Conservation (phyloP, 495 filamentous ascomycete genomes). For the Amphirosellinia nigrospora region DNA sequence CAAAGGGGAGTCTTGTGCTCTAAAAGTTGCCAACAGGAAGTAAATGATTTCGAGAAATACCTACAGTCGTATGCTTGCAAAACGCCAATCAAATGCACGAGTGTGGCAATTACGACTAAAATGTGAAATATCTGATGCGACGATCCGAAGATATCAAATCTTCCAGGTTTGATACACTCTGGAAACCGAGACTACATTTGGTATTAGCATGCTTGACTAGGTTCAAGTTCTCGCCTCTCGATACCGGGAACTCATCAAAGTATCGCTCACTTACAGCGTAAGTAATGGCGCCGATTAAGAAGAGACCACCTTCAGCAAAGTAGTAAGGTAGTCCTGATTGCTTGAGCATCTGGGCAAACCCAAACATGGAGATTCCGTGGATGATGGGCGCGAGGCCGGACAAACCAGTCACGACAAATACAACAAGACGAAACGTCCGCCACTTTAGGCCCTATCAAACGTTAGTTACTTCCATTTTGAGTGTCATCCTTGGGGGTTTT, state of each 20-base stretch:
- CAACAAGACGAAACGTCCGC: conserved; percentile 44
- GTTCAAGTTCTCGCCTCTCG: conserved; percentile 2
- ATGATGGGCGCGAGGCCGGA: conserved; percentile 55
- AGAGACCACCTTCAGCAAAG: conserved; percentile 42
- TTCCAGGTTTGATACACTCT: conserved; percentile 47
- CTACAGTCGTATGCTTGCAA: conserved; percentile 64
- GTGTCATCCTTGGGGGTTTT: not conserved
- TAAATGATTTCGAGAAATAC: too few relatives aligned
- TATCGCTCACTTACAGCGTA: conserved; percentile 47
- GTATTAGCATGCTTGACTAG: conserved; percentile 22
- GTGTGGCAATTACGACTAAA: conserved; percentile 64
- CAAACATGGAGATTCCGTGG: conserved; percentile 52
- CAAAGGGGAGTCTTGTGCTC: too few relatives aligned
- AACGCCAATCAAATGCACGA: conserved; percentile 63
- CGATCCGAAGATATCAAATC: conserved; percentile 65
- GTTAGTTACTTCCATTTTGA: not conserved
- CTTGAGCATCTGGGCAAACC: conserved; percentile 45
- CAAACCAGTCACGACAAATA: conserved; percentile 54
- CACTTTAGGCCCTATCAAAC: conserved; percentile 35
- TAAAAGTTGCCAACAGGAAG: too few relatives aligned
- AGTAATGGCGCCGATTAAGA: conserved; percentile 46
- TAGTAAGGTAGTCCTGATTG: conserved; percentile 56
- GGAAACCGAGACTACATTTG: conserved; percentile 46
- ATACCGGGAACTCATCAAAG: too few relatives aligned
- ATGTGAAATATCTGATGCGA: conserved; percentile 73